These are phyloP conservation scores for Epichloe amarillans DNA, from an alignment of 2,329 filamentous ascomycete genomes.

Conservation along the genomic window DNA sequence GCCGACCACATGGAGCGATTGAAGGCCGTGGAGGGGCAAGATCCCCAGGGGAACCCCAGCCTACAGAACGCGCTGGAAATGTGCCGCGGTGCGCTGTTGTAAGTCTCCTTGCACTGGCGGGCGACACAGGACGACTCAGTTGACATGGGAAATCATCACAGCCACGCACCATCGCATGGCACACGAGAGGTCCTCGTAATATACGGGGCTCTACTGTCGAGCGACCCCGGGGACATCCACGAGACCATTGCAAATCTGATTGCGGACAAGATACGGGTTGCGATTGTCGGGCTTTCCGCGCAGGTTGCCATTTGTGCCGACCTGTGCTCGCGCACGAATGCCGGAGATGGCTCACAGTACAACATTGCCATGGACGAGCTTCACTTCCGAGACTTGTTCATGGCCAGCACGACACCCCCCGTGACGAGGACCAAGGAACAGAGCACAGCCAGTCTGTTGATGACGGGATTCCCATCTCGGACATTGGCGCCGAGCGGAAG, in stretches of 20 bases:
- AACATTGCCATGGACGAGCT: constrained; percentile 63
- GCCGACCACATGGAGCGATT: constrained; percentile 74
- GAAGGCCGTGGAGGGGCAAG: constrained; percentile 48
- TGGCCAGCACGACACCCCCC: constrained; percentile 79
- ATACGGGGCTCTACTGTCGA: constrained; percentile 79
- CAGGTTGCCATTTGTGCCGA: constrained; percentile 88
- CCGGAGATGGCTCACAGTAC: constrained; percentile 63
- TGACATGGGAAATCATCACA: constrained; percentile 16
- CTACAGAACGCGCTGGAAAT: constrained; percentile 94
- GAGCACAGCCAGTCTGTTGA: constrained; percentile 55
- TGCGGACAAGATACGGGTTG: constrained; percentile 71
- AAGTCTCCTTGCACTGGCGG: constrained; percentile 14
- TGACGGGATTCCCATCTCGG: constrained; percentile 96
- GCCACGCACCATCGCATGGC: constrained; percentile 83
- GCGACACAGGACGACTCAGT: neutral
- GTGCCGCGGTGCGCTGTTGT: constrained; percentile 83
- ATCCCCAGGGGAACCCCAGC: constrained; percentile 63
- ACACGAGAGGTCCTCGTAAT: constrained; percentile 87
- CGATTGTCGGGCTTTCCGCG: constrained; percentile 79
- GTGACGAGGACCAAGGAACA: constrained; percentile 55
- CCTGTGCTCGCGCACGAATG: constrained; percentile 77
- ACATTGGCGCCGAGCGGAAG: constrained; percentile 55
- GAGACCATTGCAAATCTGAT: constrained; percentile 72
- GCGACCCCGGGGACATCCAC: constrained; percentile 91
- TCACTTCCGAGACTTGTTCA: constrained; percentile 79